These are phyloP conservation scores for Alternaria angustiovoidea DNA, from an alignment of 2,329 filamentous ascomycete genomes.

Conservation along the genomic window DNA sequence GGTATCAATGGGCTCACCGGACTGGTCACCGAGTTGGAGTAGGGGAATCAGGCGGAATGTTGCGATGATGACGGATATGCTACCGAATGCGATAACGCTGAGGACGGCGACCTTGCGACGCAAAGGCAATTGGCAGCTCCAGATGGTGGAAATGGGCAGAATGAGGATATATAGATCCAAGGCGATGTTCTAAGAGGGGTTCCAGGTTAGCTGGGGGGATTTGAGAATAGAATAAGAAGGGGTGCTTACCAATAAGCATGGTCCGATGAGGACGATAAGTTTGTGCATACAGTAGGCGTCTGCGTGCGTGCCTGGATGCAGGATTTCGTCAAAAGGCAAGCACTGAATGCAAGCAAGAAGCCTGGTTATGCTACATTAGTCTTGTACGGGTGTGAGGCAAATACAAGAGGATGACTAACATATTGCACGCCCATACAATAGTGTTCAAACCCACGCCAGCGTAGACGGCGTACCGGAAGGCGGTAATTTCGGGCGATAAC, in stretches of 20 bases:
- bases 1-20: conserved; percentile 29
- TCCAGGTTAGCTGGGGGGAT: not conserved
- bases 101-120: conserved; percentile 32
- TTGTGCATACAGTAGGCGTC: conserved; percentile 36
- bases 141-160: conserved; percentile 29
- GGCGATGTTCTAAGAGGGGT: conserved; percentile 23
- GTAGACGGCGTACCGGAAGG: conserved; percentile 35
- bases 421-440: conserved; percentile 34
- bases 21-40: conserved; percentile 24
- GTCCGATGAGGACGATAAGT: conserved; percentile 37
- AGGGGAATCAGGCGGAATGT: conserved; percentile 30
- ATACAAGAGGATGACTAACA: conserved; percentile 19
- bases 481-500: conserved; percentile 26
- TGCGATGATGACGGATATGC: conserved; percentile 33
- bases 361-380: conserved; percentile 5
- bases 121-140: conserved; percentile 27
- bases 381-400: not conserved
- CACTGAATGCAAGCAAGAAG: conserved; percentile 44
- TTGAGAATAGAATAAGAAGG: too few relatives aligned
- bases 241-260: conserved; percentile 29
- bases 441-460: conserved; percentile 37
- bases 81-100: conserved; percentile 41
- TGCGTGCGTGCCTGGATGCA: conserved; percentile 35
- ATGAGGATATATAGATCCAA: conserved; percentile 34
- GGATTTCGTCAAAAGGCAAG: conserved; percentile 40